Evolutionary conservation across 352 stramenopile species (phyloP), one percentile per base, ranked within the genome.

Genomic region (Phytophthora nicotianae): DNA sequence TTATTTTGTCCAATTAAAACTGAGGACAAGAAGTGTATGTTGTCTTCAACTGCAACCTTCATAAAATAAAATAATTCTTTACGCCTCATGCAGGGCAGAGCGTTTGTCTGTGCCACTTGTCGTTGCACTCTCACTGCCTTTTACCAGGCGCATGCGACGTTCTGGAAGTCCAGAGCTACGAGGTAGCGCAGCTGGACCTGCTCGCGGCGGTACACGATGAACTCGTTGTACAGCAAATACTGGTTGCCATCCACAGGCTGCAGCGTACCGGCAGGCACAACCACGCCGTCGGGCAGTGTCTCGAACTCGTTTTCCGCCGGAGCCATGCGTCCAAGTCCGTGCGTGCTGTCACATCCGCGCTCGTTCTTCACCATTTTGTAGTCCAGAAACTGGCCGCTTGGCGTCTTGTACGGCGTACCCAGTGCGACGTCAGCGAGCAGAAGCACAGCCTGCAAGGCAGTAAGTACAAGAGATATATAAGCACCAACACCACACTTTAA

Each of bases 151-250:
- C 19, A 65, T 1, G 42, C 40, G 20, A 67, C 32, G 17, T 71
- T 56, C 16, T 65, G 23, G 23, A 77, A 68, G 26, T 75, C 51
- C 43, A 75, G 16, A 33, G 38, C 57, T 23, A 80, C 53, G 14
- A 80, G 46, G 24, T 80, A 80, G 29, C 68, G 68, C 40, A 80
- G 54, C 47, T 77, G 64, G 20, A 84, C 70, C 62, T 84, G 75
- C 24, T 80, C 75, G 29, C 42, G 66, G 27, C 63, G 70, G 24
- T 81, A 81, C 33, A 81, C 75, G 27, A 84, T 67, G 41, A 78
- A 84, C 46, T 84, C 75, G 51, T 74, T 80, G 59, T 78, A 81
- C 21, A 84, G 41, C 55, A 85, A 68, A 24, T 60, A 20, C 23
- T 70, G 58, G 27, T 35, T 50, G 11, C 53, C 59, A 5, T 45